These are phyloP conservation scores for Nannizzia gypsea DNA, from an alignment of 2,329 filamentous ascomycete genomes.

Conservation along the genomic window DNA sequence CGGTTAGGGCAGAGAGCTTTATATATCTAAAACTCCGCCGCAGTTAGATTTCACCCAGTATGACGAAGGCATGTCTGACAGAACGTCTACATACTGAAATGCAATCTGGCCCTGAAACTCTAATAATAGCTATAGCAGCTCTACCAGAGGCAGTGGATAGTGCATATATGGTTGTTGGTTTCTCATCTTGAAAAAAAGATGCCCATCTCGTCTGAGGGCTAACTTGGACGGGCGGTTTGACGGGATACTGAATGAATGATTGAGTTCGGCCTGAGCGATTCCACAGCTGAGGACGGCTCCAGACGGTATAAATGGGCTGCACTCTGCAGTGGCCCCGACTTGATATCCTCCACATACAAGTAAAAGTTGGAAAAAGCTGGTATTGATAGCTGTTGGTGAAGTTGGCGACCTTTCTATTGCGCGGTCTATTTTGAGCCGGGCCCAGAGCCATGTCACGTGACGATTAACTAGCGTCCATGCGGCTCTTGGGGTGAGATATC, in stretches of 20 bases:
- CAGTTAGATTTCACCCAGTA: conserved; percentile 4
- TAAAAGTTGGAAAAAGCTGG: not conserved
- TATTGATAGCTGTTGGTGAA: not conserved
- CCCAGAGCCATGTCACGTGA: not conserved
- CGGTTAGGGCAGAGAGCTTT: conserved; percentile 47
- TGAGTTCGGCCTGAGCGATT: not conserved
- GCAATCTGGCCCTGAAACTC: conserved; percentile 71
- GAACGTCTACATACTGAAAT: conserved; percentile 41
- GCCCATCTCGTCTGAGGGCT: not conserved
- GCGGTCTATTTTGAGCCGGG: not conserved
- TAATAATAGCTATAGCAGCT: conserved; percentile 81
- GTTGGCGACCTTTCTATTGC: not conserved
- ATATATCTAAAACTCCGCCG: conserved; percentile 44
- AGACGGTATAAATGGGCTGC: not conserved
- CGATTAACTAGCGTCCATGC: not conserved
- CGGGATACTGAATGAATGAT: not conserved
- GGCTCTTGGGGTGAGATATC: not conserved
- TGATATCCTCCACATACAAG: conserved; percentile 4
- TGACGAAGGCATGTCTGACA: not conserved
- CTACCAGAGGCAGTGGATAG: conserved; percentile 75
- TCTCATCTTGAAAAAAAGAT: conserved; percentile 5
- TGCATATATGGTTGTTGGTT: conserved; percentile 65
- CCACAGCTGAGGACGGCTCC: not conserved
- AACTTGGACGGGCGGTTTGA: not conserved
- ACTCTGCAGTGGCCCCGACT: not conserved